Evolutionary conservation across 257 asterid genomes (phyloP), one percentile per base, ranked within the genome.

Genomic region (Oldenlandia corymbosa): DNA sequence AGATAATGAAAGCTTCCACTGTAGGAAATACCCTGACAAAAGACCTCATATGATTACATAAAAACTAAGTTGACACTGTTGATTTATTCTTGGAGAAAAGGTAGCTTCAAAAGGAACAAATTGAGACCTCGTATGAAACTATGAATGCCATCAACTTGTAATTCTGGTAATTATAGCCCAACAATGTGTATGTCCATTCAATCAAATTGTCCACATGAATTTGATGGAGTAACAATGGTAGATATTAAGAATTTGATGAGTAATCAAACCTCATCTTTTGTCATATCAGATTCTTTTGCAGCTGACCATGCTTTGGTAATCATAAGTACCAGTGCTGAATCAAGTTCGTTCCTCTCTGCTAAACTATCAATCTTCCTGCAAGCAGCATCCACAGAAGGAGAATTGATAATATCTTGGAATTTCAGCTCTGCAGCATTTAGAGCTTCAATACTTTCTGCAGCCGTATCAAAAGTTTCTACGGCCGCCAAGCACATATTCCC

Each of bases 281-380:
- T 65, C 96, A 90, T 84, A 84, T 74, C 79, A 0, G 97, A 75
- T 74, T 87, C 99, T 78, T 93, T 93, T 68, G 97, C 90, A 71
- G 90, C 90, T 37, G 99, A 83, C 99, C 99, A 93, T 68, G 97
- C 97, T 79, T 93, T 93, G 28, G 95, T 73, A 65, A 84, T 80
- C 95, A 87, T 82, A 75, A 89, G 95, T 60, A 83, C 91, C 68
- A 93, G 64, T 27, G 97, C 91, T 0, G 99, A 80, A 73, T 90
- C 97, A 39, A 93, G 90, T 78, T 90, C 88, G 73, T 87, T 87
- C 73, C 83, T 87, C 61, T 79, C 85, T 10, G 96, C 99, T 78
- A 90, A 75, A 75, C 77, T 81, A 72, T 90, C 99, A 65, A 93
- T 93, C 78, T 93, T 90, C 79, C 80, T 77, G 76, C 94, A 85